Percentiles rank a stretch among this genome's conserved stretches.
phyloP scores from a whole-genome alignment of 345 rosid genomes.

The Zanthoxylum bungeanum region DNA sequence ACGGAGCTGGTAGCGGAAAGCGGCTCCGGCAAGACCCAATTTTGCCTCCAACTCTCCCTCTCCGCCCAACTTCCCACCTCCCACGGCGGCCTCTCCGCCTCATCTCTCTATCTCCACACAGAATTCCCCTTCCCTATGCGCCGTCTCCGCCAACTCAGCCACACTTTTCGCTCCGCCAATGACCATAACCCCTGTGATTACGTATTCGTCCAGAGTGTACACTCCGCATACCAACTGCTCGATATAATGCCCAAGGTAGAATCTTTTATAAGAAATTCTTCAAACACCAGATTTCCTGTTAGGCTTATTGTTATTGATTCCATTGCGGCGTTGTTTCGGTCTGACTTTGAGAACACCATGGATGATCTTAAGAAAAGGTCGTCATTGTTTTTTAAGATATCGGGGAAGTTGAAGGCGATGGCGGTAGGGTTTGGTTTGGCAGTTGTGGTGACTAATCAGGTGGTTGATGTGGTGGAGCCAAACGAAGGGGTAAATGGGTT shows the following conservation, averaged over 20 bases:
- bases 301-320: conserved; percentile 83
- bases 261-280: conserved; percentile 35
- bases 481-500: conserved; percentile 58
- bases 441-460: conserved; percentile 83
- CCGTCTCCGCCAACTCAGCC: conserved; percentile 66
- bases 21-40: conserved; percentile 83
- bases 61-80: conserved; percentile 71
- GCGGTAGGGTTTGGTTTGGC: conserved; percentile 64
- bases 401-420: conserved; percentile 61
- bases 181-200: conserved; percentile 51
- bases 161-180: conserved; percentile 32
- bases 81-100: conserved; percentile 67
- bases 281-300: conserved; percentile 47
- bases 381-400: conserved; percentile 67
- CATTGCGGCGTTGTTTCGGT: conserved; percentile 77
- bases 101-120: conserved; percentile 71
- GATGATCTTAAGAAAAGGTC: conserved; percentile 65
- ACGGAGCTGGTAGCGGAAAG: conserved; percentile 86
- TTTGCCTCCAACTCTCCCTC: conserved; percentile 84
- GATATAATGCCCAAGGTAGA: conserved; percentile 65
- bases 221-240: conserved; percentile 68
- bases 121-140: conserved; percentile 77
- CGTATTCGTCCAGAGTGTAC: conserved; percentile 54
- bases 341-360: conserved; percentile 77
- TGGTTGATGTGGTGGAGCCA: conserved; percentile 62